phyloP scores from a whole-genome alignment of 116 monocot species.

The Papilionanthe hybrid region DNA sequence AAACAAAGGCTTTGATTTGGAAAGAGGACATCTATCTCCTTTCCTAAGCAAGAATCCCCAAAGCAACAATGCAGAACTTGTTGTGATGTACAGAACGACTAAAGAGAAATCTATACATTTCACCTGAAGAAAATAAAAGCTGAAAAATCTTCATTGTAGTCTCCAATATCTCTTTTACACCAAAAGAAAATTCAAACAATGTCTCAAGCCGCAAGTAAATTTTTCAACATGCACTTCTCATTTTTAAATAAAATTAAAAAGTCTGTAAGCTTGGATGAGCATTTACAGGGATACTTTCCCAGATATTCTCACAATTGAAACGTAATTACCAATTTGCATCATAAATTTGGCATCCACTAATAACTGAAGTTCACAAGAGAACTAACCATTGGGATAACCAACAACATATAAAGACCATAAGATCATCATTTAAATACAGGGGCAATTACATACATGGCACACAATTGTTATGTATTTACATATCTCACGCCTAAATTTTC shows the following conservation, averaged over 20 bases:
- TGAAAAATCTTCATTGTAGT: neutral
- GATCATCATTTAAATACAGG: neutral
- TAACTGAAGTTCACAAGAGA: neutral
- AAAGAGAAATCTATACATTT: conserved; percentile 83
- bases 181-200: conserved; percentile 1
- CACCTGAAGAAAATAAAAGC: conserved; percentile 40
- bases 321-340: neutral
- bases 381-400: neutral
- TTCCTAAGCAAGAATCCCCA: conserved; percentile 42
- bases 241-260: conserved; percentile 4
- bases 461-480: too few species aligned
- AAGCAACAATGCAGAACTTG: conserved; percentile 39
- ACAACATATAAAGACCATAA: neutral
- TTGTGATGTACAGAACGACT: conserved; percentile 45
- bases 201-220: neutral
- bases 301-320: neutral
- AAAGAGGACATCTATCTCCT: conserved; percentile 22
- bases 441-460: too few species aligned
- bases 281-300: neutral
- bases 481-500: too few species aligned
- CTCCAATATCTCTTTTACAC: neutral
- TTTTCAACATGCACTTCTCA: neutral
- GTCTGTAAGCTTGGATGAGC: neutral
- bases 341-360: neutral
- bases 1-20: conserved; percentile 32